Percentiles rank a stretch among this genome's conserved stretches.
These are phyloP conservation scores for Dalechampia spathulata DNA, from an alignment of 441 rosid genomes.

Conservation along the genomic window DNA sequence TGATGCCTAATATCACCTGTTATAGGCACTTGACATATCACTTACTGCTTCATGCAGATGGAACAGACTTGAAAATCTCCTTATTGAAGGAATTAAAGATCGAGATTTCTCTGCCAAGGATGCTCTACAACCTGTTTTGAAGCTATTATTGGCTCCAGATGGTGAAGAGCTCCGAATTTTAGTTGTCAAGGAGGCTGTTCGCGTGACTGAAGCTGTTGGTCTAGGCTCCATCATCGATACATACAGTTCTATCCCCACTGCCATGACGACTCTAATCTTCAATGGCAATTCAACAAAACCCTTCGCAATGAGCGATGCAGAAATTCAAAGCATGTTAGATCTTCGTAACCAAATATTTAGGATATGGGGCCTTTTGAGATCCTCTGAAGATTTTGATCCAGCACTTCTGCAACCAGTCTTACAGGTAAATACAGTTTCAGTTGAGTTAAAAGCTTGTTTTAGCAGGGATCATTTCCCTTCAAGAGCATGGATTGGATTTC, in stretches of 20 bases:
- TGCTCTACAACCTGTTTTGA: constrained; percentile 83
- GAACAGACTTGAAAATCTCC: constrained; percentile 93
- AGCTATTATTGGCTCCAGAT: constrained; percentile 61
- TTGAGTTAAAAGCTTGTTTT: not conserved
- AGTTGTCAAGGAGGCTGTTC: constrained; percentile 83
- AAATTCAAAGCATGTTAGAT: constrained; percentile 49
- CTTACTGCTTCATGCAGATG: constrained; percentile 44
- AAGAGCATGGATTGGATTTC: too few species aligned
- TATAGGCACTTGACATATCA: constrained; percentile 2
- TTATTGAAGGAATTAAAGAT: constrained; percentile 87
- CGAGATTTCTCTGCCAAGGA: constrained; percentile 87
- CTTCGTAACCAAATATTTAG: constrained; percentile 73
- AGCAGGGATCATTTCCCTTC: too few species aligned
- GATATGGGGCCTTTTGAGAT: constrained; percentile 70
- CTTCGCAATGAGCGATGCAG: constrained; percentile 44
- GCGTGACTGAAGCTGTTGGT: constrained; percentile 70
- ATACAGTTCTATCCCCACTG: constrained; percentile 59
- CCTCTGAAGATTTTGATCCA: constrained; percentile 82
- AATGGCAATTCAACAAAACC: constrained; percentile 51
- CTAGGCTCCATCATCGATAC: constrained; percentile 54
- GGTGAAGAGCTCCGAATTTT: constrained; percentile 76
- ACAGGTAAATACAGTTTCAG: constrained; percentile 42
- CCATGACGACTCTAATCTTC: constrained; percentile 41
- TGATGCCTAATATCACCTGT: not conserved
- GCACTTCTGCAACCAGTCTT: constrained; percentile 64